Percentiles rank a stretch among this genome's conserved stretches.
phyloP scores from a whole-genome alignment of 1,139 yeast species.

The Kodamaea anthophila region DNA sequence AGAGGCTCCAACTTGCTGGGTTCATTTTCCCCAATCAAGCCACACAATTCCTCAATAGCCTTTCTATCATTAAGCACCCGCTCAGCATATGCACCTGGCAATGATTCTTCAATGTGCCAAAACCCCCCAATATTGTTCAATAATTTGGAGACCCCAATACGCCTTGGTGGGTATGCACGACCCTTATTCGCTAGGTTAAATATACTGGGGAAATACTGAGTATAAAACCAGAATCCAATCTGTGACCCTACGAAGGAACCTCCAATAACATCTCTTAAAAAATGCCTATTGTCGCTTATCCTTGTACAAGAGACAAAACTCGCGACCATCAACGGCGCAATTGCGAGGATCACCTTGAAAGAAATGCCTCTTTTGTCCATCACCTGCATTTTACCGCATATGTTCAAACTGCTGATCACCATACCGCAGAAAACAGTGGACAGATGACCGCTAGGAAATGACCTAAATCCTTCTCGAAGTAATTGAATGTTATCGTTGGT shows the following conservation, averaged over 20 bases:
- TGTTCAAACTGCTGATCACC: slow-evolving; percentile 30
- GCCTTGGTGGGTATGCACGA: slow-evolving; percentile 42
- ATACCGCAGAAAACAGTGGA: slow-evolving; percentile 43
- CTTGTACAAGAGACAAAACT: slow-evolving; percentile 36
- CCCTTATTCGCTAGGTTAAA: slow-evolving; percentile 27
- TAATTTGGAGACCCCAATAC: slow-evolving; percentile 24
- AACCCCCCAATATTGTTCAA: slow-evolving; percentile 27
- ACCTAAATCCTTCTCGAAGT: slow-evolving; percentile 42
- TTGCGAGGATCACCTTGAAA: slow-evolving; percentile 26
- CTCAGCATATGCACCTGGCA: slow-evolving; percentile 15
- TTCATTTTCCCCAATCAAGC: slow-evolving; percentile 1
- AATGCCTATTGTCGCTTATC: slow-evolving; percentile 46
- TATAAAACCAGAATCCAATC: slow-evolving; percentile 30
- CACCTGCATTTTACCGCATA: slow-evolving; percentile 31
- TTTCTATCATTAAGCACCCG: slow-evolving; percentile 12
- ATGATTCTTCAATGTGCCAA: slow-evolving; percentile 24
- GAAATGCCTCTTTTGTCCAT: slow-evolving; percentile 34
- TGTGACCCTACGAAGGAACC: slow-evolving; percentile 37
- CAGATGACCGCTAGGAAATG: slow-evolving; percentile 50
- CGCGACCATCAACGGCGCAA: slow-evolving; percentile 34
- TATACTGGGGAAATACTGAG: slow-evolving; percentile 38
- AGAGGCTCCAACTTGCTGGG: slow-evolving; percentile 1
- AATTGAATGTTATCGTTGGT: slow-evolving; percentile 18
- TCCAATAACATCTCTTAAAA: slow-evolving; percentile 33
- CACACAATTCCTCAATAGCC: slow-evolving; percentile 3